Base-by-base conservation (phyloP, 2,329 filamentous ascomycete genomes). In the Cordyceps sp. region DNA sequence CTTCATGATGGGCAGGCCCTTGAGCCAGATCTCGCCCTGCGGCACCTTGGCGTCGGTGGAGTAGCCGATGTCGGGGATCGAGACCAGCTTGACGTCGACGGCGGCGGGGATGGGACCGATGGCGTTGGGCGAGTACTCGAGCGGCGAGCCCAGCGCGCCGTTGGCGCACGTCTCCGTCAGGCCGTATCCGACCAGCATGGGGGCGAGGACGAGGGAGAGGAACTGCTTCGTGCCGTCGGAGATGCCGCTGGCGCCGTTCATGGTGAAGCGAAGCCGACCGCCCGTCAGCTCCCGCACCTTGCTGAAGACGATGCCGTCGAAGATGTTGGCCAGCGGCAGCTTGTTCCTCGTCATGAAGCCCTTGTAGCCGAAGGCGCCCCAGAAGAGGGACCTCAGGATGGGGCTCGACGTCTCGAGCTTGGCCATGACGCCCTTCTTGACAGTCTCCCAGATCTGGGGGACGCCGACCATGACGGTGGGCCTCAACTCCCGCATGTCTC, bases 381-480 rank as follows among this genome's bases (percentile, higher is more conserved):
- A 77, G 66, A 98, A 98, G 39, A 96, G 58, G 45, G 77, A 75
- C 56, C 66, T 76, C 36, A 78, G 67, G 26, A 96, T 36, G n/a
- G 67, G 55, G 46, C 75, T 76, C 38, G 78, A 69, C 36, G 68
- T 61, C 49, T 81, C 78, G 37, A 96, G 76, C 55, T 85, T 84
- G 45, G 63, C 59, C 40, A 88, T 63, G 46, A 98, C 81, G 33
- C 90, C 90, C 65, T 98, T 98, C 64, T 85, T 88, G 46, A 98
- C 79, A 2, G 83, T 86, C 59, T 98, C 90, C 86, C 88, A 98
- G 21, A 98, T 79, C 36, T 92, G 86, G 2, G 90, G 90, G 4
- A 98, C 90, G 53, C 90, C 90, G 25, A 94, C 80, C 51, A 98
- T 70, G 49, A 94, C 70, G 2, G 85, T 92, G 1, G 90, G 90